Conservation (phyloP, 2,329 filamentous ascomycete species). For the Paecilomyces dactylethromorphus region DNA sequence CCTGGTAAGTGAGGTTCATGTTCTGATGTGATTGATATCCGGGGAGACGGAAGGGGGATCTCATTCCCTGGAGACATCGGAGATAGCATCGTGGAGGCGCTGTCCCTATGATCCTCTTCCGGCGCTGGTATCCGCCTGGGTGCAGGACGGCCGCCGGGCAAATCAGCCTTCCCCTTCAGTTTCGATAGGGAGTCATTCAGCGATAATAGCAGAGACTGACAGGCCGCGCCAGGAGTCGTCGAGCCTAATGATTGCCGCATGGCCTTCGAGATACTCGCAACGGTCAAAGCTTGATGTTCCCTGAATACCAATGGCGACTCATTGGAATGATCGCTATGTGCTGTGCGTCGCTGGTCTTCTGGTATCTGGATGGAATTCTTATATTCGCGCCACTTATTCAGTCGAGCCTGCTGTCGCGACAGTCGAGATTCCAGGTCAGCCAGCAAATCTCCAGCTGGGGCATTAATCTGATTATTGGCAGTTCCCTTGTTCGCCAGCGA, state of each 20-base stretch:
- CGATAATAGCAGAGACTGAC: conserved; percentile 25
- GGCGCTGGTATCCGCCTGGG: not conserved
- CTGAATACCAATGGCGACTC: conserved; percentile 22
- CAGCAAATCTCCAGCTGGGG: conserved; percentile 37
- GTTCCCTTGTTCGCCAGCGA: conserved; percentile 53
- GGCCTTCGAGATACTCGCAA: conserved; percentile 30
- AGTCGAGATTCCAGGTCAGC: conserved; percentile 67
- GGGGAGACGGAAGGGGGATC: not conserved
- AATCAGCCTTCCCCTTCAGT: conserved; percentile 18
- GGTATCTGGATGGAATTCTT: conserved; percentile 31
- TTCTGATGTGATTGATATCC: not conserved
- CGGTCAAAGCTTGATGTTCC: conserved; percentile 31
- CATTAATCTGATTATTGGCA: conserved; percentile 35
- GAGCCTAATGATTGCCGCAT: conserved; percentile 21
- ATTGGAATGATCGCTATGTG: conserved; percentile 4
- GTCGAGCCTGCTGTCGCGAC: conserved; percentile 57
- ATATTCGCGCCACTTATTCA: conserved; percentile 70
- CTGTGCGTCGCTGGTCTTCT: conserved; percentile 3
- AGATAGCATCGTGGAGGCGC: not conserved
- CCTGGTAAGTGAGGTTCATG: not conserved
- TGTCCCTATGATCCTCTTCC: not conserved
- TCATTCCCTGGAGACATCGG: not conserved
- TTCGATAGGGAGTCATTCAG: conserved; percentile 25
- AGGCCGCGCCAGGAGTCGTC: conserved; percentile 15
- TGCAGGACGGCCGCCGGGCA: not conserved